Percentiles rank a stretch among this genome's conserved stretches.
These are phyloP conservation scores for Podospora didyma DNA, from an alignment of 495 filamentous ascomycete genomes.

Conservation along the genomic window DNA sequence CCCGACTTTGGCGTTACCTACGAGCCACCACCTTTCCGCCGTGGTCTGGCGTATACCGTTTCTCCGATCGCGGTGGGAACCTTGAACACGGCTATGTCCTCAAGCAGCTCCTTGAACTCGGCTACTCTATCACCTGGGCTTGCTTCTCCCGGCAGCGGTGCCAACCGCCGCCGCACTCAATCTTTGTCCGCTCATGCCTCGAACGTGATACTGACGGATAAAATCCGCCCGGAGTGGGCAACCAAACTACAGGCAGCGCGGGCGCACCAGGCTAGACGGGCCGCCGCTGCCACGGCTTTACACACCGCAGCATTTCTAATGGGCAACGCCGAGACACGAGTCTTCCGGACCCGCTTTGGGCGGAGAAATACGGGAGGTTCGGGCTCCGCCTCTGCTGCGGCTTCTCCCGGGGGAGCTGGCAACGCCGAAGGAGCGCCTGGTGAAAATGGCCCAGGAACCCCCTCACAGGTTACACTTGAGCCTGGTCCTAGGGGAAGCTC, in stretches of 20 bases:
- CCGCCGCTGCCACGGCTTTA: slow-evolving; percentile 89
- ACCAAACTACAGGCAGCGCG: slow-evolving; percentile 83
- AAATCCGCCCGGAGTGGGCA: slow-evolving; percentile 89
- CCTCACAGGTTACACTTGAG: slow-evolving; percentile 23
- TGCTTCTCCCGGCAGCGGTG: slow-evolving; percentile 19
- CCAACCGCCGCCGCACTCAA: slow-evolving; percentile 59
- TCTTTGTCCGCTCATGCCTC: slow-evolving; percentile 79
- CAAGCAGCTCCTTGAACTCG: slow-evolving; percentile 51
- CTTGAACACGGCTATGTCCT: slow-evolving; percentile 65
- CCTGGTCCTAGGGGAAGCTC: slow-evolving; percentile 9
- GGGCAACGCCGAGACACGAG: slow-evolving; percentile 52
- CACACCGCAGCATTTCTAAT: slow-evolving; percentile 95
- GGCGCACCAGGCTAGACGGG: slow-evolving; percentile 75
- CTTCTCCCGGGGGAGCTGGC: slow-evolving; percentile 24
- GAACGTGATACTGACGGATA: slow-evolving; percentile 85
- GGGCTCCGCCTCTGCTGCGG: slow-evolving; percentile 24
- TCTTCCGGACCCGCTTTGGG: slow-evolving; percentile 44
- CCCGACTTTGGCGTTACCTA: slow-evolving; percentile 95
- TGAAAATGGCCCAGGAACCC: slow-evolving; percentile 24
- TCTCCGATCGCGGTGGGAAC: slow-evolving; percentile 30
- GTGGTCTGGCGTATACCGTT: slow-evolving; percentile 70
- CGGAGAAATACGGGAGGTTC: slow-evolving; percentile 43
- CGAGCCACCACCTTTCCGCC: slow-evolving; percentile 79
- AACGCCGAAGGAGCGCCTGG: slow-evolving; percentile 27
- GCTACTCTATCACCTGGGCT: slow-evolving; percentile 37